Percentiles rank a stretch among this genome's conserved stretches.
phyloP scores from a whole-genome alignment of 2,329 filamentous ascomycete species.

The Aspergillus sp. region DNA sequence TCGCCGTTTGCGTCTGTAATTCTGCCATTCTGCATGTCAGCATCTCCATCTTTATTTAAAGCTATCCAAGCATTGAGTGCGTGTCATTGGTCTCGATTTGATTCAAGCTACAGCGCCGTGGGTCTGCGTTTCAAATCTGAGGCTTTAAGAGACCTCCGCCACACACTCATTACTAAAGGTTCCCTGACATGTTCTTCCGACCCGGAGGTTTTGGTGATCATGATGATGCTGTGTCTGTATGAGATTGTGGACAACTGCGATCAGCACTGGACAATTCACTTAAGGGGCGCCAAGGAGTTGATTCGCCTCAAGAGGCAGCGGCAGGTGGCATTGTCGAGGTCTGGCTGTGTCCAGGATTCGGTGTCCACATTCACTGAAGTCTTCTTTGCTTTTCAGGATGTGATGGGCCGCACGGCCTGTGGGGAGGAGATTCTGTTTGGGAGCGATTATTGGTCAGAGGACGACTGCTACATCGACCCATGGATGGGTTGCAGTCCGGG shows the following conservation, averaged over 20 bases:
- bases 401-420: conserved; percentile 45
- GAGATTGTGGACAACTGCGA: conserved; percentile 40
- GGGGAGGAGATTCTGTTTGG: conserved; percentile 42
- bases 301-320: conserved; percentile 33
- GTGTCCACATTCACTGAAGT: conserved; percentile 35
- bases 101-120: conserved; percentile 22
- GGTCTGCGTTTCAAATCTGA: conserved; percentile 32
- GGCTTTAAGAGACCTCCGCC: conserved; percentile 29
- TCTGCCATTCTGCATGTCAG: conserved; percentile 32
- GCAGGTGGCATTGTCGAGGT: conserved; percentile 4
- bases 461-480: conserved; percentile 32
- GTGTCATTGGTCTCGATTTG: conserved; percentile 28
- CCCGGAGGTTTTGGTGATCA: conserved; percentile 34
- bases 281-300: conserved; percentile 42
- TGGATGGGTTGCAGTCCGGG: conserved; percentile 46
- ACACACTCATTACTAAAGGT: conserved; percentile 23
- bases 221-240: conserved; percentile 42
- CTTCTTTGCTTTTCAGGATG: conserved; percentile 46
- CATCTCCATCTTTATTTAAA: conserved; percentile 30
- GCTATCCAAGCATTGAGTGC: conserved; percentile 34
- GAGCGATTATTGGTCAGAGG: conserved; percentile 39
- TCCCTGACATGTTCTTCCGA: conserved; percentile 19
- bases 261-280: conserved; percentile 41
- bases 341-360: conserved; percentile 12
- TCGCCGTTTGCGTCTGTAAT: conserved; percentile 35